phyloP scores from a whole-genome alignment of 768 basidiomycete genomes.

The Suillus bovinus region DNA sequence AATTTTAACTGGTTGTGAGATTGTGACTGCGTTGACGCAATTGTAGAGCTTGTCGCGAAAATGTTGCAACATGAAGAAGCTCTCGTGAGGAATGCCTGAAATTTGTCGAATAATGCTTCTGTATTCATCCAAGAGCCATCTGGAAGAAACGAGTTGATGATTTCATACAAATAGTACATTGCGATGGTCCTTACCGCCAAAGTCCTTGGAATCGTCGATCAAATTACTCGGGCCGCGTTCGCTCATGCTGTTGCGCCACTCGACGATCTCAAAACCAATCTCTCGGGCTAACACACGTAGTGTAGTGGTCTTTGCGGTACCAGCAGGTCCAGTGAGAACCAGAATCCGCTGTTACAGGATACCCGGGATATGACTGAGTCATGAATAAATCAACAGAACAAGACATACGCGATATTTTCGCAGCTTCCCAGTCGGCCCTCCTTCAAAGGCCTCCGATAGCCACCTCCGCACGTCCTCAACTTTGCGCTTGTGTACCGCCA shows the following conservation, averaged over 20 bases:
- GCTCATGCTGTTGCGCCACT: conserved; percentile 77
- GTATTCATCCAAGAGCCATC: conserved; percentile 14
- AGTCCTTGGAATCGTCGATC: conserved; percentile 15
- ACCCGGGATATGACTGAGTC: background rate
- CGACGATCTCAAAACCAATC: conserved; percentile 75
- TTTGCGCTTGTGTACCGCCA: conserved; percentile 80
- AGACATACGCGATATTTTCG: conserved; percentile 71
- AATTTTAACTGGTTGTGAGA: background rate
- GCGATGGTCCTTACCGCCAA: conserved; percentile 14
- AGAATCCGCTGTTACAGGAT: conserved; percentile 65
- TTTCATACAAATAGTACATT: background rate
- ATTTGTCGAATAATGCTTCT: conserved; percentile 57
- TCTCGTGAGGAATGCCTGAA: conserved; percentile 72
- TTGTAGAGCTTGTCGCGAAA: conserved; percentile 29
- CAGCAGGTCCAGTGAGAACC: conserved; percentile 84
- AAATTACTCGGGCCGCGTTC: conserved; percentile 39
- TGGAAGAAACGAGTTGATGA: conserved; percentile 7
- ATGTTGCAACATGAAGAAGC: conserved; percentile 61
- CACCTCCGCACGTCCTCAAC: conserved; percentile 77
- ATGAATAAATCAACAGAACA: background rate
- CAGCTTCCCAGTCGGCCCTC: conserved; percentile 61
- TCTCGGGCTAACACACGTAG: conserved; percentile 74
- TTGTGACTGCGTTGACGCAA: background rate
- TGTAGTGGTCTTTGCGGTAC: conserved; percentile 88
- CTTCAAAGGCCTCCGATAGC: conserved; percentile 71